Percentiles rank a stretch among this genome's conserved stretches.
Evolutionary conservation across 371 early-diverging fungal species (phyloP).

Genomic region (Mortierella sp.): DNA sequence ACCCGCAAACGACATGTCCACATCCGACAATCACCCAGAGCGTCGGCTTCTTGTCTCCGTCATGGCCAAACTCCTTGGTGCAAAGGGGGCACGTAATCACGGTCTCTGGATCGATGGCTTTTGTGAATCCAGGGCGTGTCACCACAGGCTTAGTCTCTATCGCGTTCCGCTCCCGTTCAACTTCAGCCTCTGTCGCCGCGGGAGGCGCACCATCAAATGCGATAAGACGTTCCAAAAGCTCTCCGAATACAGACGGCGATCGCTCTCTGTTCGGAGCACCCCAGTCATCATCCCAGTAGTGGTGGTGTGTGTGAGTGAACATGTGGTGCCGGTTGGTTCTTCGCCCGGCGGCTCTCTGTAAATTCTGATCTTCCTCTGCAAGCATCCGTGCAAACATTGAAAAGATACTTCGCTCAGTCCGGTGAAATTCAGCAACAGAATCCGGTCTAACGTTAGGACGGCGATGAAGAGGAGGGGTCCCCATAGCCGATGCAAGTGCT

Average conservation of each 20-base stretch:
- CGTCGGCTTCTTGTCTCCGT: slow-evolving; percentile 18
- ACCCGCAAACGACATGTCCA: slow-evolving; percentile 45
- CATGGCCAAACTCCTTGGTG: slow-evolving; percentile 29
- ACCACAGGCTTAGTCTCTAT: slow-evolving; percentile 2
- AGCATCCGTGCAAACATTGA: neutral
- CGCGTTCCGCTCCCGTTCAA: neutral
- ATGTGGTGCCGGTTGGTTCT: neutral
- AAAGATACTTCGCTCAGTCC: too few species aligned
- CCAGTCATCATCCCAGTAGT: neutral
- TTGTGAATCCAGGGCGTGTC: slow-evolving; percentile 39
- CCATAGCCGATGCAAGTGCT: neutral
- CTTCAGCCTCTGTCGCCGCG: neutral
- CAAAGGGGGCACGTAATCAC: slow-evolving; percentile 38
- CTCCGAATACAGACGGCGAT: neutral
- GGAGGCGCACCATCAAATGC: neutral
- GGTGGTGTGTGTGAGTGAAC: neutral
- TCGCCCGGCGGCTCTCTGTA: too few species aligned
- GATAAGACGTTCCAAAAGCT: neutral
- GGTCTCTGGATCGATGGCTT: slow-evolving; percentile 6
- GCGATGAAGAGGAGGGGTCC: neutral
- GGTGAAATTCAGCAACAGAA: too few species aligned
- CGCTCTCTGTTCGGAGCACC: neutral
- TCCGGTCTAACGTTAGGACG: too few species aligned
- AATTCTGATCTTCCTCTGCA: neutral
- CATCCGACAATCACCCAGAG: slow-evolving; percentile 45